Percentiles rank a stretch among this genome's conserved stretches.
These are phyloP conservation scores for Boletus fagicola DNA, from an alignment of 768 basidiomycete genomes.

Conservation along the genomic window DNA sequence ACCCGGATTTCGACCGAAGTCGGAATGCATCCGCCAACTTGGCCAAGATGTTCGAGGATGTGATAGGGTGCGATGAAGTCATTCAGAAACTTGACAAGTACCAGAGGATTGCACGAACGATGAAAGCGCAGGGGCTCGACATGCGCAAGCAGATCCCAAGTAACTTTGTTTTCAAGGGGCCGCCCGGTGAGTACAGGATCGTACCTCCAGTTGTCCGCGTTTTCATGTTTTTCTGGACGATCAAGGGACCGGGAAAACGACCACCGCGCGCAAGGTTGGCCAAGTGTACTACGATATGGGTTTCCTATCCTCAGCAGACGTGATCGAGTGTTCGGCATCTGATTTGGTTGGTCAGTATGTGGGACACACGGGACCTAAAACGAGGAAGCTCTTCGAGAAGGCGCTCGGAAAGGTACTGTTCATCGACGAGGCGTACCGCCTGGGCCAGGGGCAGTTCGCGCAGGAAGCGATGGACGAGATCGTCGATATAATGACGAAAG, in stretches of 20 bases:
- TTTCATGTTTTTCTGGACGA: background rate
- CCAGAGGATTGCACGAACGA: constrained; percentile 47
- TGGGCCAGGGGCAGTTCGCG: constrained; percentile 60
- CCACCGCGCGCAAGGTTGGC: constrained; percentile 59
- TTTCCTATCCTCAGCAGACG: constrained; percentile 47
- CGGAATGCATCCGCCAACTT: constrained; percentile 50
- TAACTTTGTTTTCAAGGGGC: constrained; percentile 71
- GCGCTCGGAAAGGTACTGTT: constrained; percentile 68
- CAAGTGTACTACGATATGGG: constrained; percentile 66
- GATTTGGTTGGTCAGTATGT: constrained; percentile 70
- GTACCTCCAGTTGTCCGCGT: too few species aligned
- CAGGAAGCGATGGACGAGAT: constrained; percentile 73
- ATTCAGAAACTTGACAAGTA: constrained; percentile 48
- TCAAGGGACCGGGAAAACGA: constrained; percentile 63
- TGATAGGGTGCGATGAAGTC: constrained; percentile 59
- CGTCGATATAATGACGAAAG: constrained; percentile 59
- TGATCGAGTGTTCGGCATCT: constrained; percentile 66
- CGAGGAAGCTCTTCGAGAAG: constrained; percentile 55
- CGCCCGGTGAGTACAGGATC: constrained; percentile 48
- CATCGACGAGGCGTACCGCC: constrained; percentile 69
- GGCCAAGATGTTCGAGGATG: constrained; percentile 55
- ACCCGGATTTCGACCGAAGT: constrained; percentile 55
- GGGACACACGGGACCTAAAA: constrained; percentile 72
- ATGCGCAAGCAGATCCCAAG: constrained; percentile 54
- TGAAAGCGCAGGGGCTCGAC: constrained; percentile 43